Percentiles rank a stretch among this genome's conserved stretches.
These are phyloP conservation scores for Fraxinus greggii DNA, from an alignment of 305 asterid genomes.

Conservation along the genomic window DNA sequence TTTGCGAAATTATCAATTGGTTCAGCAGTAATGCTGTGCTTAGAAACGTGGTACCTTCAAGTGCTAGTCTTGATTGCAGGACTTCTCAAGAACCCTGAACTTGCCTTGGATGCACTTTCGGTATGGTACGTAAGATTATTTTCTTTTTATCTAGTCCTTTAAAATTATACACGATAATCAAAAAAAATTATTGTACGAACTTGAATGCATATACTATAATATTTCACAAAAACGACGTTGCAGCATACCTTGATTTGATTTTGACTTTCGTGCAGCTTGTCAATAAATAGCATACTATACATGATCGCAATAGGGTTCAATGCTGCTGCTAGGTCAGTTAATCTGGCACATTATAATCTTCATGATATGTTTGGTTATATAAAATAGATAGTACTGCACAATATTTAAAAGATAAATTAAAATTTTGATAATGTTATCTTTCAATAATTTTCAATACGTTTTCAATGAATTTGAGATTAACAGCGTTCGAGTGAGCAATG, in stretches of 20 bases:
- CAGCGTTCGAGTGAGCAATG: constrained; percentile 90
- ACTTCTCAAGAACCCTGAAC: constrained; percentile 36
- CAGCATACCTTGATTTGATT: not conserved
- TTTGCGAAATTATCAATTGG: constrained; percentile 36
- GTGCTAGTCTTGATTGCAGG: constrained; percentile 40
- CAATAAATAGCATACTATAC: constrained; percentile 56
- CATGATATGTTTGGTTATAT: not conserved
- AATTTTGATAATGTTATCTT: not conserved
- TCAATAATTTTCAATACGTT: not conserved
- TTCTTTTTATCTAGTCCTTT: not conserved
- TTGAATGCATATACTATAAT: not conserved
- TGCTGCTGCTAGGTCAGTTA: constrained; percentile 76
- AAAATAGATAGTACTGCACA: not conserved
- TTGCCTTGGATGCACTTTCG: constrained; percentile 40
- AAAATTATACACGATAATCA: not conserved
- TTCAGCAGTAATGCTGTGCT: constrained; percentile 46
- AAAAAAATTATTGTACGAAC: not conserved
- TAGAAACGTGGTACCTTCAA: constrained; percentile 45
- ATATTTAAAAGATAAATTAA: not conserved
- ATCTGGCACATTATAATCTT: not conserved
- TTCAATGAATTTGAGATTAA: not conserved
- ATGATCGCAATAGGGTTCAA: constrained; percentile 79
- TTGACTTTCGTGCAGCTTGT: constrained; percentile 48
- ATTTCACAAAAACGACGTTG: not conserved
- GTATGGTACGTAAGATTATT: constrained; percentile 25